phyloP scores from a whole-genome alignment of 2,329 filamentous ascomycete genomes.

The Colletotrichum sp. region DNA sequence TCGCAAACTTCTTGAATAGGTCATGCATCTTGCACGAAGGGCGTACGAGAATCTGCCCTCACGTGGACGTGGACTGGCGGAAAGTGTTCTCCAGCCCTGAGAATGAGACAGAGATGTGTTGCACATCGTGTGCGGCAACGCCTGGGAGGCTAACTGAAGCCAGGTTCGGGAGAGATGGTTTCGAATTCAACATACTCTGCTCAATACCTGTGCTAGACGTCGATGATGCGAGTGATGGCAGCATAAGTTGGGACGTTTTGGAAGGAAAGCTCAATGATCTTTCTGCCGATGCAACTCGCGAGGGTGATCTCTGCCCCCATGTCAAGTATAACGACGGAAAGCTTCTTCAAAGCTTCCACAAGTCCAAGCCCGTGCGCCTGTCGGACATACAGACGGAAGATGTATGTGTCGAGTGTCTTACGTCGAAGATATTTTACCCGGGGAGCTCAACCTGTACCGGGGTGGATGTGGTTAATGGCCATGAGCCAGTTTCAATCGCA shows the following conservation, averaged over 20 bases:
- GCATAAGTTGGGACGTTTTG: background rate
- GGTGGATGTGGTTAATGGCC: background rate
- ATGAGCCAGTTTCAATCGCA: background rate
- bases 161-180: background rate
- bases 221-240: background rate
- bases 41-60: background rate
- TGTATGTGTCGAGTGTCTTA: background rate
- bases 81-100: background rate
- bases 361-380: background rate
- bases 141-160: background rate
- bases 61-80: background rate
- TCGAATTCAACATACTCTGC: background rate
- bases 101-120: background rate
- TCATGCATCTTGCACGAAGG: background rate
- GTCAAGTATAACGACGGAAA: background rate
- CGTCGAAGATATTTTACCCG: background rate
- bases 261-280: background rate
- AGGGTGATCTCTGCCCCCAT: background rate
- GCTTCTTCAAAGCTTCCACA: background rate
- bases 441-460: background rate
- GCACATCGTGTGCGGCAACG: background rate
- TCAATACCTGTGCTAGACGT: background rate
- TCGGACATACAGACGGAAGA: background rate
- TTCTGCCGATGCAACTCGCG: background rate
- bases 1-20: background rate